These are phyloP conservation scores for Inga leiocalycina DNA, from an alignment of 306 rosid genomes.

Conservation along the genomic window DNA sequence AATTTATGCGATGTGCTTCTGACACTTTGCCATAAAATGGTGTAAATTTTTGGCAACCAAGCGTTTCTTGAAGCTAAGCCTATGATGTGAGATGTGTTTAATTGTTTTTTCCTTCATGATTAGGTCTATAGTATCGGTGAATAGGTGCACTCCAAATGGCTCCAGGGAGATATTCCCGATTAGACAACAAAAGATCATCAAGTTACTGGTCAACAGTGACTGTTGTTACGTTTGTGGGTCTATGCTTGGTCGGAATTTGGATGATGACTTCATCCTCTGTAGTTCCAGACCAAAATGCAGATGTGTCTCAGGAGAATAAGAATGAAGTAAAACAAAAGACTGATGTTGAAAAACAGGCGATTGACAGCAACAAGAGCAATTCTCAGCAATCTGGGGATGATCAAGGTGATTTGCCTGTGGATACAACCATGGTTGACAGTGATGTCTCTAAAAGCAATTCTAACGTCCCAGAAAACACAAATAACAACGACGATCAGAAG, in stretches of 20 bases:
- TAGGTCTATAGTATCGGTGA: constrained; percentile 43
- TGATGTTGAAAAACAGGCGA: constrained; percentile 45
- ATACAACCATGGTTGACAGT: constrained; percentile 63
- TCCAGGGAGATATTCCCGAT: constrained; percentile 63
- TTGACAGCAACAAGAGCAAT: constrained; percentile 45
- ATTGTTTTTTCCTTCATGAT: constrained; percentile 30
- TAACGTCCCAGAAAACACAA: constrained; percentile 22
- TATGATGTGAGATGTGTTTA: constrained; percentile 21
- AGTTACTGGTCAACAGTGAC: constrained; percentile 85
- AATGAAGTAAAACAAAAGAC: constrained; percentile 47
- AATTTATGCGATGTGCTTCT: constrained; percentile 4
- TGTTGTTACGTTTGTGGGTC: constrained; percentile 81
- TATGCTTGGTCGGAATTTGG: constrained; percentile 92
- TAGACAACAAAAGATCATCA: constrained; percentile 68
- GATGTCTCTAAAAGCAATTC: constrained; percentile 40
- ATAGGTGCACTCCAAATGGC: constrained; percentile 58
- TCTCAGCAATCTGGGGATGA: constrained; percentile 71
- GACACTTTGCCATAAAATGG: neutral
- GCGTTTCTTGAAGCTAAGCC: constrained; percentile 3
- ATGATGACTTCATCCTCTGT: constrained; percentile 91
- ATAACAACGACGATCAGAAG: constrained; percentile 1
- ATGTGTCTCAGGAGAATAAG: constrained; percentile 59
- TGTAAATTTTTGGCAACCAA: constrained; percentile 2
- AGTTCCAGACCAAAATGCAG: constrained; percentile 76
- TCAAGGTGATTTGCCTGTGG: constrained; percentile 75